phyloP scores from a whole-genome alignment of 192 early-diverging fungal genomes.

The Mortierella antarctica region DNA sequence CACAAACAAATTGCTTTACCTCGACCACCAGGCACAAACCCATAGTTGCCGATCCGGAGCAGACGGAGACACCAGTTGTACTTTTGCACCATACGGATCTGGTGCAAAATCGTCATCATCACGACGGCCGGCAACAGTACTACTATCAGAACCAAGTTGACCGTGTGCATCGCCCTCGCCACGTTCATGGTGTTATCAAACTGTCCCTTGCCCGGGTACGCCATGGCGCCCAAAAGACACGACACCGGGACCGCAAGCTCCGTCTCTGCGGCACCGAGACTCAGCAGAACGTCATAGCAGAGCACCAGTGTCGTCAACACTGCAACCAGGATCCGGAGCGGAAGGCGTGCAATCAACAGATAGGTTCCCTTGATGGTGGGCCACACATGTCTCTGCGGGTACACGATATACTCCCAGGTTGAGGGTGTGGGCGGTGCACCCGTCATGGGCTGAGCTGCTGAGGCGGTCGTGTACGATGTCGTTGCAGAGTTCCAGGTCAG shows the following conservation, averaged over 20 bases:
- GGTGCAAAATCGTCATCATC: constrained; percentile 36
- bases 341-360: constrained; percentile 36
- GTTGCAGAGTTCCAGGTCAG: constrained; percentile 53
- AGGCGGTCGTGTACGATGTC: constrained; percentile 41
- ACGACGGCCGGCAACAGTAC: constrained; percentile 37
- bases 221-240: constrained; percentile 33
- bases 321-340: constrained; percentile 42
- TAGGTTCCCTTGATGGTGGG: constrained; percentile 28
- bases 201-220: constrained; percentile 33
- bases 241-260: constrained; percentile 35
- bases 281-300: constrained; percentile 45
- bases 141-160: constrained; percentile 39
- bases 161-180: constrained; percentile 52
- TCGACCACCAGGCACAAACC: constrained; percentile 48
- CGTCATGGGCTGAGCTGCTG: constrained; percentile 45
- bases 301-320: constrained; percentile 44
- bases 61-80: constrained; percentile 50
- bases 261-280: constrained; percentile 45
- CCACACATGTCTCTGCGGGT: constrained; percentile 41
- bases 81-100: constrained; percentile 51
- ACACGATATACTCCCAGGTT: constrained; percentile 47
- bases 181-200: constrained; percentile 55
- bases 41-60: constrained; percentile 44
- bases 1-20: constrained; percentile 12
- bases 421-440: constrained; percentile 38